Evolutionary conservation across 2,329 filamentous ascomycete genomes (phyloP).

Genomic region (Verticillium albo-atrum): DNA sequence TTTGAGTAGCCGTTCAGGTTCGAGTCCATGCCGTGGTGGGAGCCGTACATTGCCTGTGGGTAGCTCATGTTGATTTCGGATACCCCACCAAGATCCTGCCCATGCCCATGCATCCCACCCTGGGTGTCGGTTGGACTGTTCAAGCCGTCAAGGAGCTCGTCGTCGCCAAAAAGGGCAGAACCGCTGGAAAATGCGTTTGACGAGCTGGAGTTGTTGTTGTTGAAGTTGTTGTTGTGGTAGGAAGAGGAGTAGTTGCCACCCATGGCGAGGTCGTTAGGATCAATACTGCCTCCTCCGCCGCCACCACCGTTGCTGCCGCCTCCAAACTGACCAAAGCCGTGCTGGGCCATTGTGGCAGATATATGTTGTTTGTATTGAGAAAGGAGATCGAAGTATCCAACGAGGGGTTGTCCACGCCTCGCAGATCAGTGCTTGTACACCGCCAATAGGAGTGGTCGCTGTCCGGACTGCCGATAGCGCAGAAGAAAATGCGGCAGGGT

Average conservation of each 20-base stretch:
- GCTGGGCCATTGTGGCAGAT: conserved; percentile 44
- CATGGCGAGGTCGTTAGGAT: conserved; percentile 83
- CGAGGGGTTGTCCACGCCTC: neutral
- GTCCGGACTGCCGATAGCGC: neutral
- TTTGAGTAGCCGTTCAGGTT: conserved; percentile 81
- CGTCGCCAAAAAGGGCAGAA: conserved; percentile 77
- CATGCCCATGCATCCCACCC: conserved; percentile 45
- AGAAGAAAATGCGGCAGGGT: neutral
- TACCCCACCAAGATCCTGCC: conserved; percentile 53
- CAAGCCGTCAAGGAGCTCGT: conserved; percentile 78
- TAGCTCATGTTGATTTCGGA: conserved; percentile 55
- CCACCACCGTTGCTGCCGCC: conserved; percentile 45
- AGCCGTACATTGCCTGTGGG: conserved; percentile 45
- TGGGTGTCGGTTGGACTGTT: conserved; percentile 50
- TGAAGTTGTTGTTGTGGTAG: conserved; percentile 51
- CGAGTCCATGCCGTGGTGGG: conserved; percentile 59
- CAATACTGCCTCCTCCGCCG: conserved; percentile 54
- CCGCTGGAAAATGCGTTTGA: conserved; percentile 72
- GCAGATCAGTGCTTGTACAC: too few species aligned
- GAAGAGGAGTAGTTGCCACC: conserved; percentile 53
- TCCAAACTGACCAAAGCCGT: conserved; percentile 52
- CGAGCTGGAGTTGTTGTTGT: conserved; percentile 52
- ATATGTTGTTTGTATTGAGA: conserved; percentile 1
- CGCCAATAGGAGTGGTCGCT: too few species aligned
- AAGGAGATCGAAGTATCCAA: neutral